A percentile compares a stretch with the other conserved stretches of the same genome.
These are phyloP conservation scores for Quercus dentata DNA, from an alignment of 306 rosid genomes.

Conservation along the genomic window DNA sequence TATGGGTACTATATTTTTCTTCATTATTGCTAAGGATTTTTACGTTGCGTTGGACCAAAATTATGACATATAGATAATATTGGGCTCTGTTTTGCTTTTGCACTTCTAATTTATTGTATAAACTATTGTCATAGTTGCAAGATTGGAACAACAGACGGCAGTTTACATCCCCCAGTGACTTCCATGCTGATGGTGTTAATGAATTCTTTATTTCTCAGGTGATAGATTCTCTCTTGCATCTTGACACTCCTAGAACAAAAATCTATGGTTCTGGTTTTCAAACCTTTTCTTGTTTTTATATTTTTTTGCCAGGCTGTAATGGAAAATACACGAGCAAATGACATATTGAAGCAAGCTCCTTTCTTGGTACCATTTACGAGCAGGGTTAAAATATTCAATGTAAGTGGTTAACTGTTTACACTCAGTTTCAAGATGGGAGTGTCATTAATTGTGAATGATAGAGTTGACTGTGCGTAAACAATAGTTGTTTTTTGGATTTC, in stretches of 20 bases:
- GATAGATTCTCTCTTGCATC: constrained; percentile 21
- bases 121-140: constrained; percentile 66
- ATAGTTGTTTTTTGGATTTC: constrained; percentile 4
- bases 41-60: not conserved
- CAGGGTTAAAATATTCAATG: constrained; percentile 95
- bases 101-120: constrained; percentile 19
- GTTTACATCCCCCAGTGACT: constrained; percentile 80
- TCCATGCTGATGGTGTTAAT: constrained; percentile 96
- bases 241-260: constrained; percentile 2
- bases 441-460: constrained; percentile 1
- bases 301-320: constrained; percentile 52
- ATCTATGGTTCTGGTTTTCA: not conserved
- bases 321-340: constrained; percentile 88
- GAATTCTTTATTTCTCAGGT: constrained; percentile 98
- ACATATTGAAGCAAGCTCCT: constrained; percentile 88
- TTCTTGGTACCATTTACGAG: constrained; percentile 96
- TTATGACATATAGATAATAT: constrained; percentile 1
- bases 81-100: not conserved
- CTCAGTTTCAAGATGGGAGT: constrained; percentile 15
- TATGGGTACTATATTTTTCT: constrained; percentile 14
- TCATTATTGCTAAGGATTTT: not conserved
- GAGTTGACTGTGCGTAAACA: not conserved
- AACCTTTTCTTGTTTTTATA: constrained; percentile 5
- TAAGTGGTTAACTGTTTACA: constrained; percentile 37
- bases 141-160: constrained; percentile 96